phyloP scores from a whole-genome alignment of 768 basidiomycete genomes.

The Tricholoma matsutake region DNA sequence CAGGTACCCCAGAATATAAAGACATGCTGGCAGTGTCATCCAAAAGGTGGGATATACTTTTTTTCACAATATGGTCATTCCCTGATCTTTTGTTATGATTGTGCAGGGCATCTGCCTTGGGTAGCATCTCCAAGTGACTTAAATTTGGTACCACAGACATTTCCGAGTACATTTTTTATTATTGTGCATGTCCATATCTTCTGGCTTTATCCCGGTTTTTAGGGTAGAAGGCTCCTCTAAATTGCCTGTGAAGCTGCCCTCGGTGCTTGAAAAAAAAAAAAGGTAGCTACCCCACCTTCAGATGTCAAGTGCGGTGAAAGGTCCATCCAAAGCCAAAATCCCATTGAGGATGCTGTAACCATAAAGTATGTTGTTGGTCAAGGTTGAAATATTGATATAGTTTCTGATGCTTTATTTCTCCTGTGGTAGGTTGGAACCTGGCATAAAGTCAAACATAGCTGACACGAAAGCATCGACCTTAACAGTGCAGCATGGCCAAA shows the following conservation, averaged over 20 bases:
- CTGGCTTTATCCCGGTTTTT: background rate
- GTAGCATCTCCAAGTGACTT: background rate
- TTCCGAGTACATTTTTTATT: background rate
- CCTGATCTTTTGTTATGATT: background rate
- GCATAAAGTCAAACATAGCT: background rate
- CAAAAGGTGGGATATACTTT: background rate
- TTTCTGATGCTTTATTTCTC: background rate
- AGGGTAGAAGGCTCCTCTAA: background rate
- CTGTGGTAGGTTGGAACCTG: background rate
- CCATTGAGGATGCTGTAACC: background rate
- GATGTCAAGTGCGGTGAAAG: background rate
- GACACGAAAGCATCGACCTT: background rate
- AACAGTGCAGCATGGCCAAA: background rate
- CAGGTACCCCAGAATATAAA: background rate
- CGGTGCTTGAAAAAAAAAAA: background rate
- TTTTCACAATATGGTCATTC: background rate
- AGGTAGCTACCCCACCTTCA: background rate
- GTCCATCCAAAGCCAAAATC: background rate
- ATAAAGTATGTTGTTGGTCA: background rate
- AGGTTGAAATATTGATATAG: background rate
- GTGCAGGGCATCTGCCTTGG: background rate
- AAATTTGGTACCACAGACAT: background rate
- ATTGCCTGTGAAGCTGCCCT: background rate
- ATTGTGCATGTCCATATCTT: background rate
- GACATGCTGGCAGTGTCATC: background rate